Percentiles rank a stretch among this genome's conserved stretches.
Conservation (phyloP, 139 green algal species). For the Coccomyxa sp. region DNA sequence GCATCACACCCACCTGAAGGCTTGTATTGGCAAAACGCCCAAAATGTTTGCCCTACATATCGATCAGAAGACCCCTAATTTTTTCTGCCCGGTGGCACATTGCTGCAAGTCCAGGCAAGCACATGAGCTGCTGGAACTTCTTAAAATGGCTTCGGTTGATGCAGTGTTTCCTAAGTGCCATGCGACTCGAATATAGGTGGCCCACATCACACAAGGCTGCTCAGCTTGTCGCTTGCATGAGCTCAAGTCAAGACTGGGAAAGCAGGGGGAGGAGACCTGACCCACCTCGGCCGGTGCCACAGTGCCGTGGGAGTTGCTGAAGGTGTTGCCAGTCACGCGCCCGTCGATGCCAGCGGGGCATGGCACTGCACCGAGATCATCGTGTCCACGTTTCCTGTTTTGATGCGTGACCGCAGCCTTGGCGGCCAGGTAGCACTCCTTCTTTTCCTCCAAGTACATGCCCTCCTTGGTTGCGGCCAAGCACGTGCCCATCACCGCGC, state of each 20-base stretch:
- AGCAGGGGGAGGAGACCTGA: too few species aligned
- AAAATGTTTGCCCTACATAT: neutral
- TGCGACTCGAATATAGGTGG: too few species aligned
- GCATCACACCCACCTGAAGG: neutral
- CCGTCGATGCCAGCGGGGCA: neutral
- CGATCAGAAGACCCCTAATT: neutral
- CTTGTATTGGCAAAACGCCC: too few species aligned
- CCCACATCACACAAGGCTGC: neutral
- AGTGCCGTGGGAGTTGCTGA: neutral
- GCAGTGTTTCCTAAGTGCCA: too few species aligned
- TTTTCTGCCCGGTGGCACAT: neutral
- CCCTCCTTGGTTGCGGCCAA: neutral
- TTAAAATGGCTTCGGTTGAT: too few species aligned
- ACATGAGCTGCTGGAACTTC: neutral
- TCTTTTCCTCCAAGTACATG: neutral
- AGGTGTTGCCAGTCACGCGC: neutral
- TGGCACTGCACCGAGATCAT: neutral
- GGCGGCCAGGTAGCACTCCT: neutral
- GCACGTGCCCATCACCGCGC: neutral
- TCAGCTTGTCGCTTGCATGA: neutral
- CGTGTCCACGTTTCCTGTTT: neutral
- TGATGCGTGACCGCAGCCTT: neutral
- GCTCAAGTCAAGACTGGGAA: neutral
- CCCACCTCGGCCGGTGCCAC: neutral
- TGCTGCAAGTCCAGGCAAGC: neutral